Evolutionary conservation across 805 yeast species (phyloP).

Genomic region (Zygoascus flipseniorum): DNA sequence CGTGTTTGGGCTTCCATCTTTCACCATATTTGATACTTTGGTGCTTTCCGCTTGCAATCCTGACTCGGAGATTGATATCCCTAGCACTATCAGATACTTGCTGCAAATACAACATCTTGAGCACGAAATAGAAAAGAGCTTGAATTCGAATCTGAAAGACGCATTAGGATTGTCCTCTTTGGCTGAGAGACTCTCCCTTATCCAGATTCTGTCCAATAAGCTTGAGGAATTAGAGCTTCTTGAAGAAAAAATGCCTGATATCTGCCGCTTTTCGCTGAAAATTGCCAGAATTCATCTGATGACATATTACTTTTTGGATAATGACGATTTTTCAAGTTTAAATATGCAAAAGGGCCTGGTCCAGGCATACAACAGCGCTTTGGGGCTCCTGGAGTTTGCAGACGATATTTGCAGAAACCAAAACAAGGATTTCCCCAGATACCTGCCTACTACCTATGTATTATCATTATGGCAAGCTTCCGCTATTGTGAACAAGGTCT

Average conservation of each 20-base stretch:
- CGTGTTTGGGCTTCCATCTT: slow-evolving; percentile 91
- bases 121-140: slow-evolving; percentile 70
- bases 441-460: slow-evolving; percentile 70
- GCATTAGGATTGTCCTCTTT: slow-evolving; percentile 57
- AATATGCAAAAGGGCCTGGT: slow-evolving; percentile 69
- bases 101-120: slow-evolving; percentile 78
- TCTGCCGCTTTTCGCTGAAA: slow-evolving; percentile 47
- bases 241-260: slow-evolving; percentile 2
- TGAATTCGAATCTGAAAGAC: slow-evolving; percentile 63
- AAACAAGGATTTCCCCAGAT: slow-evolving; percentile 57
- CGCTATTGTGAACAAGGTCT: slow-evolving; percentile 68
- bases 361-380: slow-evolving; percentile 70
- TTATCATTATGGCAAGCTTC: slow-evolving; percentile 89
- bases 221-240: slow-evolving; percentile 64
- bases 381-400: slow-evolving; percentile 61
- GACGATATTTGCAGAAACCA: slow-evolving; percentile 44
- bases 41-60: slow-evolving; percentile 47
- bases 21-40: slow-evolving; percentile 73
- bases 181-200: slow-evolving; percentile 64
- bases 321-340: slow-evolving; percentile 32
- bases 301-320: slow-evolving; percentile 74
- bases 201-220: slow-evolving; percentile 62
- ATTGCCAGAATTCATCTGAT: slow-evolving; percentile 75
- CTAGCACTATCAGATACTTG: slow-evolving; percentile 61
- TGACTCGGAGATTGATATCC: slow-evolving; percentile 40